phyloP scores from a whole-genome alignment of 345 rosid genomes.

The Pistacia vera region DNA sequence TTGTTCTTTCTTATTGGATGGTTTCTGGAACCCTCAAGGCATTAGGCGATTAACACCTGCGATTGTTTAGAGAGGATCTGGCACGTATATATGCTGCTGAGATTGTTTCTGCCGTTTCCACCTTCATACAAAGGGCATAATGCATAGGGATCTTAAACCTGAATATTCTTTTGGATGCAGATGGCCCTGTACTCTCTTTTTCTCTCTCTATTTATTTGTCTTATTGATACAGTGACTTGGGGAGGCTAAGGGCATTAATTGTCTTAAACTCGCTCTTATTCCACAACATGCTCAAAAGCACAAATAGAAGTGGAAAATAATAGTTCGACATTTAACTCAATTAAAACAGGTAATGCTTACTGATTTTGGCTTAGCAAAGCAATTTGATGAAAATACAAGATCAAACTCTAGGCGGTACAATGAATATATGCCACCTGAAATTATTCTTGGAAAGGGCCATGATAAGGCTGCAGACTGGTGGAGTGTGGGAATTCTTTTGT shows the following conservation, averaged over 20 bases:
- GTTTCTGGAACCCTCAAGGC: background rate
- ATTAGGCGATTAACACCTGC: conserved; percentile 16
- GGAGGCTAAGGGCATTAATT: background rate
- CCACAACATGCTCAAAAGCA: background rate
- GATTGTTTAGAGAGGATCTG: conserved; percentile 74
- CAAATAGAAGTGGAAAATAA: background rate
- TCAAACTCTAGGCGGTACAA: conserved; percentile 92
- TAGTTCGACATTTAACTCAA: conserved; percentile 6
- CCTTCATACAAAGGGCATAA: conserved; percentile 91
- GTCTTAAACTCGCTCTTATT: background rate
- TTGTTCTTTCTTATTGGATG: background rate
- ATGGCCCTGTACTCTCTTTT: conserved; percentile 71
- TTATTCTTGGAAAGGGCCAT: conserved; percentile 86
- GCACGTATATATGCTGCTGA: conserved; percentile 93
- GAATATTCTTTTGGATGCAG: conserved; percentile 86
- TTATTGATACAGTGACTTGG: background rate
- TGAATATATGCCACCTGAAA: conserved; percentile 98
- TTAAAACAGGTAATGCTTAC: conserved; percentile 74
- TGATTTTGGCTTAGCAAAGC: conserved; percentile 91
- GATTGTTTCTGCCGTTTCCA: conserved; percentile 85
- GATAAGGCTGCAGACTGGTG: conserved; percentile 98
- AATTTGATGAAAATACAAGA: conserved; percentile 79
- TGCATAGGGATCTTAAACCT: conserved; percentile 99
- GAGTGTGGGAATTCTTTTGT: conserved; percentile 87
- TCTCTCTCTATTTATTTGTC: conserved; percentile 11